A percentile compares a stretch with the other conserved stretches of the same genome.
These are phyloP conservation scores for Polysphondylium violaceum DNA, from an alignment of 78 protist genomes.

Conservation along the genomic window DNA sequence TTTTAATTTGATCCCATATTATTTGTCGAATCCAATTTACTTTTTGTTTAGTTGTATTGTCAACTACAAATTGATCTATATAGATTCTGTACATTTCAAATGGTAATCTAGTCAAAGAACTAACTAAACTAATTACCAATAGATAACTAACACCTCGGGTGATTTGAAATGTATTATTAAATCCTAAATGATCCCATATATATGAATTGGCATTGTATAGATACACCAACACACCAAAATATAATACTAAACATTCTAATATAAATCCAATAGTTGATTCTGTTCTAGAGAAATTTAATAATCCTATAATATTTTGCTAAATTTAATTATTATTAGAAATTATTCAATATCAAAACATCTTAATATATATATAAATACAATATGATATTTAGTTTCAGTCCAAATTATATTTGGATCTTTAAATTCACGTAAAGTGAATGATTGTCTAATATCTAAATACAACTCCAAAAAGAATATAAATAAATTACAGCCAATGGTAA, in stretches of 20 bases:
- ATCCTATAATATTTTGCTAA: constrained; percentile 68
- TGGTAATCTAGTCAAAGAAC: constrained; percentile 66
- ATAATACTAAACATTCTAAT: constrained; percentile 50
- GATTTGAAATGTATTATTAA: background rate
- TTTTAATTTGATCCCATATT: constrained; percentile 62
- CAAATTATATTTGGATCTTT: constrained; percentile 24
- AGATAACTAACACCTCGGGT: constrained; percentile 63
- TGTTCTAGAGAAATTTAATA: constrained; percentile 63
- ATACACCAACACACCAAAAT: constrained; percentile 21
- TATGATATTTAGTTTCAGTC: constrained; percentile 52
- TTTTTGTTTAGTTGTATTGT: background rate
- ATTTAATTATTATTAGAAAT: background rate
- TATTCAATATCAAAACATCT: background rate
- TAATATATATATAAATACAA: constrained; percentile 19
- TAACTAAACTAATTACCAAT: constrained; percentile 40
- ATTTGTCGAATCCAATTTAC: constrained; percentile 50
- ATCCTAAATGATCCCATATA: constrained; percentile 24
- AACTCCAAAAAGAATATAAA: constrained; percentile 68
- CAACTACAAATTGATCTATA: constrained; percentile 21
- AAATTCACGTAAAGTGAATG: constrained; percentile 51
- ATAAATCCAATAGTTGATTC: constrained; percentile 79
- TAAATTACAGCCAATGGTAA: constrained; percentile 53
- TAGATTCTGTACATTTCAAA: constrained; percentile 63
- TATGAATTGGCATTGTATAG: constrained; percentile 16
- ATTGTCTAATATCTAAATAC: constrained; percentile 63